Base-by-base conservation (phyloP, 345 rosid species). In the Firmiana major region DNA sequence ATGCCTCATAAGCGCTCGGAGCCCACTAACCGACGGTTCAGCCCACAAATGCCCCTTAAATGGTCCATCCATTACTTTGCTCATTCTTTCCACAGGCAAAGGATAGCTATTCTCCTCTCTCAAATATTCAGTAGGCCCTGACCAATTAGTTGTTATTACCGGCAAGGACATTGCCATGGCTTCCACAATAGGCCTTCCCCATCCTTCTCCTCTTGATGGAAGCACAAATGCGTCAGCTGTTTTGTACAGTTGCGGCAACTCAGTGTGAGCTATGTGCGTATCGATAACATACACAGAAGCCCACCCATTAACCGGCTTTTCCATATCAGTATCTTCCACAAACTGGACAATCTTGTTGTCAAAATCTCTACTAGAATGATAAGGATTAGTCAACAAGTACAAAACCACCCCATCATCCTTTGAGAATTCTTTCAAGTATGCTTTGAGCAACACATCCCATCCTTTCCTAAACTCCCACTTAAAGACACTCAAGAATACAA, bases 131-230 rank as follows among this genome's bases (percentile, higher is more conserved):
- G 88, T 80, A 11, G 97, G 93, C 13, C 97, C 97, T 11, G 97
- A 91, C 97, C 97, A 94, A 78, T 94, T 91, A 0, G 98, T 90
- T 6, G 91, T 81, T 36, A 92, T 92, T 75, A 91, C 92, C 0
- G 97, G 97, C 79, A 91, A 88, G 53, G 91, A 81, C 97, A 94
- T 94, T 10, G 98, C 87, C 97, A 92, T 94, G 38, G 97, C 98
- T 84, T 92, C 98, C 67, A 88, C 92, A 17, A 88, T 66, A 0
- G 94, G 97, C 75, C 97, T 82, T 48, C 92, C 97, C 94, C 97
- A 94, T 3, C 97, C 97, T 85, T 94, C 97, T 19, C 97, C 98
- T 82, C 98, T 91, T 4, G 94, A 91, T 31, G 97, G 86, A 74
- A 91, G 86, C 78, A 89, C 93, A 86, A 91, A 94, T 15, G 93